Percentiles rank a stretch among this genome's conserved stretches.
These are phyloP conservation scores for Capsicum pubescens DNA, from an alignment of 257 asterid genomes.

Conservation along the genomic window DNA sequence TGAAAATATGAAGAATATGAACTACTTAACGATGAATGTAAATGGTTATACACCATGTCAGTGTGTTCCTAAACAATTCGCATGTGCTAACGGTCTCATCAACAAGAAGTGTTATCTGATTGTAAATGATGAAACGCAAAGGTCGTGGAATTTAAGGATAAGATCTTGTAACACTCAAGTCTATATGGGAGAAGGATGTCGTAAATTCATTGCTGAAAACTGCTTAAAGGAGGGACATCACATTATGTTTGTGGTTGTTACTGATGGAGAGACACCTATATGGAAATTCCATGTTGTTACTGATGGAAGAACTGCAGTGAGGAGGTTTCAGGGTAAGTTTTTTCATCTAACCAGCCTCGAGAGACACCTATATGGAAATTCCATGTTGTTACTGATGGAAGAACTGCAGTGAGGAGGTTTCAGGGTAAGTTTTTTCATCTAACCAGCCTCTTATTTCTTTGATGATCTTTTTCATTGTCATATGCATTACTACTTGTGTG, in stretches of 20 bases:
- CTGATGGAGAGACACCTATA: no score
- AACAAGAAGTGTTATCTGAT: neutral
- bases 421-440: neutral
- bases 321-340: neutral
- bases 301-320: neutral
- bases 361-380: neutral
- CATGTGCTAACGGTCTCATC: neutral
- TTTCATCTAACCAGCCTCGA: neutral
- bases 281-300: neutral
- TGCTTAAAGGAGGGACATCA: no score
- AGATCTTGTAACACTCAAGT: no score
- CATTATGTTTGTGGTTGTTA: no score
- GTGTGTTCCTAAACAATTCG: neutral
- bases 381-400: neutral
- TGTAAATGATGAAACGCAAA: no score
- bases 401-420: neutral
- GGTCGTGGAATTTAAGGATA: no score
- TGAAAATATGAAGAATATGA: neutral
- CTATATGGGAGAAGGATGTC: no score
- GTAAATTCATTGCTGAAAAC: no score
- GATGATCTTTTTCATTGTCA: neutral
- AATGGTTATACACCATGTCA: constrained; percentile 5
- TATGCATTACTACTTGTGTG: neutral
- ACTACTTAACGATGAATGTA: neutral
- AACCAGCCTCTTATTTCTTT: constrained; percentile 1